Conservation (phyloP, 306 rosid species). For the Quercus wislizeni region DNA sequence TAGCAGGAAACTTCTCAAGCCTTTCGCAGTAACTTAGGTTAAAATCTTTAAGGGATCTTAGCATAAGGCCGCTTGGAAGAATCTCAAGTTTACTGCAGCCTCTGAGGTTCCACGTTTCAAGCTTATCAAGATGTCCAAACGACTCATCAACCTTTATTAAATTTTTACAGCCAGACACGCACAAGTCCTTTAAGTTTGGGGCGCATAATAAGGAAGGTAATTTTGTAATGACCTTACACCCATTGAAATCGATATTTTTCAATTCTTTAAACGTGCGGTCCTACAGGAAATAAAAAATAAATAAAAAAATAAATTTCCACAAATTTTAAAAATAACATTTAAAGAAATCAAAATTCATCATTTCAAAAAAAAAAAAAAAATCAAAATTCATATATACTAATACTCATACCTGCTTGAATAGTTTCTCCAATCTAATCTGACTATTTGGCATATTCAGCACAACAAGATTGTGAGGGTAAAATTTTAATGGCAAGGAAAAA, state of each 20-base stretch:
- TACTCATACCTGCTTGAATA: background rate
- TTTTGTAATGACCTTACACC: background rate
- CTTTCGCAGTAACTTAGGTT: no score
- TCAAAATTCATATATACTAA: background rate
- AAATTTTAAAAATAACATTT: background rate
- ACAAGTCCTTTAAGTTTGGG: background rate
- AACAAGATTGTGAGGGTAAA: no score
- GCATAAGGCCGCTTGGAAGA: no score
- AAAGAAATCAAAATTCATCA: background rate
- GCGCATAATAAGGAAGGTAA: background rate
- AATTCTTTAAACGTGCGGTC: background rate
- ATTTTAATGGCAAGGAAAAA: background rate
- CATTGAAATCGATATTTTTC: background rate
- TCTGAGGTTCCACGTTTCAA: fast-evolving
- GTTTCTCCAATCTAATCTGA: background rate
- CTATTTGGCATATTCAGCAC: background rate
- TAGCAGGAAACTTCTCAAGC: no score
- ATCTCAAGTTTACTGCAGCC: no score
- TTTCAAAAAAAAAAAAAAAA: background rate
- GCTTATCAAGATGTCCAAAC: constrained; percentile 1
- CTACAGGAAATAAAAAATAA: background rate
- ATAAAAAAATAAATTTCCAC: no score
- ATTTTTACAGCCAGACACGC: background rate
- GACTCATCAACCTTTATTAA: constrained; percentile 13
- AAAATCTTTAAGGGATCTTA: fast-evolving